Percentiles rank a stretch among this genome's conserved stretches.
Conservation (phyloP, 2,329 filamentous ascomycete species). For the Claviceps sp. region DNA sequence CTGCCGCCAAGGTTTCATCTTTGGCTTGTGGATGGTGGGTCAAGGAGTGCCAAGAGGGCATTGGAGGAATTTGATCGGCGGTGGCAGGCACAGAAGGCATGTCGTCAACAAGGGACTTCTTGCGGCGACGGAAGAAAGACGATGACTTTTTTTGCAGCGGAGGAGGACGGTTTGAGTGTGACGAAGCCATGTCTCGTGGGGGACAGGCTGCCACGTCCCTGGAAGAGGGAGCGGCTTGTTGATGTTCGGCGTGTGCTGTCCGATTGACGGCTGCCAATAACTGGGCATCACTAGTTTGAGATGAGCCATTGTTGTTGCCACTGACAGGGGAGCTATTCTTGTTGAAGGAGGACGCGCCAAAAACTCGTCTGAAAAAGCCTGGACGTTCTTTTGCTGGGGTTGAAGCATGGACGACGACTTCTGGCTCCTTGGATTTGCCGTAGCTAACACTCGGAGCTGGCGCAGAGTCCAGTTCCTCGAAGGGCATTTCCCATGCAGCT, state of each 20-base stretch:
- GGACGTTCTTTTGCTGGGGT: conserved; percentile 51
- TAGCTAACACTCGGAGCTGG: conserved; percentile 46
- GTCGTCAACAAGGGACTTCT: conserved; percentile 72
- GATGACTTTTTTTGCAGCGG: conserved; percentile 78
- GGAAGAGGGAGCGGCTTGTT: conserved; percentile 14
- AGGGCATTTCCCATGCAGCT: conserved; percentile 16
- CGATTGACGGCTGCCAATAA: conserved; percentile 20
- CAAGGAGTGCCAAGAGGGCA: conserved; percentile 21
- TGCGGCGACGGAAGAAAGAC: conserved; percentile 84
- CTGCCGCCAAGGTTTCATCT: conserved; percentile 13
- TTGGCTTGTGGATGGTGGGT: conserved; percentile 19
- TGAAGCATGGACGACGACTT: conserved; percentile 28
- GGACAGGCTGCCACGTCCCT: conserved; percentile 35
- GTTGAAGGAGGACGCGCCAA: conserved; percentile 50
- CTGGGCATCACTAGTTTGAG: conserved; percentile 4
- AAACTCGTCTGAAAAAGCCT: conserved; percentile 89
- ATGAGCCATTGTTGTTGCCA: not conserved
- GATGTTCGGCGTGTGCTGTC: conserved; percentile 28
- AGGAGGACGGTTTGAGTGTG: conserved; percentile 33
- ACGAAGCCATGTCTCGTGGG: conserved; percentile 31
- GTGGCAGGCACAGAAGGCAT: conserved; percentile 45
- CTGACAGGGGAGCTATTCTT: conserved; percentile 27
- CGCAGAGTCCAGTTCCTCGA: conserved; percentile 35
- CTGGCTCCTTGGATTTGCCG: conserved; percentile 43
- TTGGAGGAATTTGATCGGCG: conserved; percentile 28